A percentile compares a stretch with the other conserved stretches of the same genome.
These are phyloP conservation scores for Colletotrichum euphorbiae DNA, from an alignment of 2,329 filamentous ascomycete species.

Conservation along the genomic window DNA sequence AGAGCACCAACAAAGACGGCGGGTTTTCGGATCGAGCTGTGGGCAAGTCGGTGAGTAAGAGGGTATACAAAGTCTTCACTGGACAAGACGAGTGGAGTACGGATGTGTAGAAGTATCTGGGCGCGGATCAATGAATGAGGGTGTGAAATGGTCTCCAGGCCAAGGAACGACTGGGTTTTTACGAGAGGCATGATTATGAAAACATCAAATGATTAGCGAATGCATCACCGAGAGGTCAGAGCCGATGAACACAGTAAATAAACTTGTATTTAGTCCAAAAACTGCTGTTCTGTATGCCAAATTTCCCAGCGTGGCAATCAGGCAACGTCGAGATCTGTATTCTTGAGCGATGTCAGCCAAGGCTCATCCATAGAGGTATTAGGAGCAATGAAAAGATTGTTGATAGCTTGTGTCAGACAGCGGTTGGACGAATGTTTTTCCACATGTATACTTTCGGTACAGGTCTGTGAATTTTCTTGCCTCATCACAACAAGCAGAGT, in stretches of 20 bases:
- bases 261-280: background rate
- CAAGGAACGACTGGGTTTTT: too few relatives aligned
- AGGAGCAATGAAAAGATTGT: slow-evolving; percentile 25
- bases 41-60: slow-evolving; percentile 68
- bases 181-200: too few relatives aligned
- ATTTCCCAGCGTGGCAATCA: too few relatives aligned
- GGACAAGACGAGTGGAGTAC: slow-evolving; percentile 66
- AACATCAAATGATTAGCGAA: too few relatives aligned
- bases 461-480: slow-evolving; percentile 82
- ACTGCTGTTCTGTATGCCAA: background rate
- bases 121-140: background rate
- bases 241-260: too few relatives aligned
- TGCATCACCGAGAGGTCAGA: too few relatives aligned
- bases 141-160: too few relatives aligned
- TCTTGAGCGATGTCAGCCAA: slow-evolving; percentile 13
- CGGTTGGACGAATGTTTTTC: slow-evolving; percentile 82
- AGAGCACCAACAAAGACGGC: slow-evolving; percentile 68
- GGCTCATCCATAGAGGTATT: slow-evolving; percentile 13
- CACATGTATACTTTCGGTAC: slow-evolving; percentile 78
- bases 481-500: slow-evolving; percentile 74
- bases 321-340: background rate
- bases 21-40: slow-evolving; percentile 65
- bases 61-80: slow-evolving; percentile 71
- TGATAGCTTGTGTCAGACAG: slow-evolving; percentile 72
- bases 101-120: slow-evolving; percentile 56